phyloP scores from a whole-genome alignment of 306 rosid species.

The Fagus sylvatica region DNA sequence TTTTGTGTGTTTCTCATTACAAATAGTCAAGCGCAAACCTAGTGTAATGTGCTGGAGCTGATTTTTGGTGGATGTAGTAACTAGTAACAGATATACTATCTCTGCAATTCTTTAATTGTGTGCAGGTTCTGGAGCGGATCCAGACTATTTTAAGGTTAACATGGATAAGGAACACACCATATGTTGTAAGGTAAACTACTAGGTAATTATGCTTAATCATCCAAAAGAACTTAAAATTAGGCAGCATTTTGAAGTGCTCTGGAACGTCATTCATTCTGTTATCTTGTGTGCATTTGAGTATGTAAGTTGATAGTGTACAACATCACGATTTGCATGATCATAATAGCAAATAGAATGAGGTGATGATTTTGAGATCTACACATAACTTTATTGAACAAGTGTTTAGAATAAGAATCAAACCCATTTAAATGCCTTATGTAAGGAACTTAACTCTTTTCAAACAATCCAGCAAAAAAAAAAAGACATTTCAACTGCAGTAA shows the following conservation, averaged over 20 bases:
- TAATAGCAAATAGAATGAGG: constrained; percentile 9
- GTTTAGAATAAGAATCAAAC: too few relatives aligned
- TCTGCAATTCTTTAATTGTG: background rate
- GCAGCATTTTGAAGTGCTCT: constrained; percentile 15
- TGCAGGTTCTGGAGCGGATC: constrained; percentile 74
- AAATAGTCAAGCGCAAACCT: constrained; percentile 1
- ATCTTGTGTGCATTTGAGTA: background rate
- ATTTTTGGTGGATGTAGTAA: background rate
- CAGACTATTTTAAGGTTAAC: constrained; percentile 60
- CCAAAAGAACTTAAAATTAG: constrained; percentile 3
- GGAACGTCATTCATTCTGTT: constrained; percentile 10
- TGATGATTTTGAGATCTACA: constrained; percentile 4
- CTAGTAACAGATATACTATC: background rate
- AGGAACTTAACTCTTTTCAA: too few relatives aligned
- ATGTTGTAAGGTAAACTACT: constrained; percentile 57
- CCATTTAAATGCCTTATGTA: too few relatives aligned
- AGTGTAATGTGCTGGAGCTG: background rate
- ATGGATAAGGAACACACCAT: constrained; percentile 88
- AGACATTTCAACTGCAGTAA: too few relatives aligned
- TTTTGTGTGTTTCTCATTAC: background rate
- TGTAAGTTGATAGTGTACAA: background rate
- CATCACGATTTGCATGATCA: background rate
- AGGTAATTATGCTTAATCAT: constrained; percentile 1
- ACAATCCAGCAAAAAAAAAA: too few relatives aligned
- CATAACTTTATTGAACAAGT: background rate